These are phyloP conservation scores for Earliella scabrosa DNA, from an alignment of 1,284 basidiomycete species.

Conservation along the genomic window DNA sequence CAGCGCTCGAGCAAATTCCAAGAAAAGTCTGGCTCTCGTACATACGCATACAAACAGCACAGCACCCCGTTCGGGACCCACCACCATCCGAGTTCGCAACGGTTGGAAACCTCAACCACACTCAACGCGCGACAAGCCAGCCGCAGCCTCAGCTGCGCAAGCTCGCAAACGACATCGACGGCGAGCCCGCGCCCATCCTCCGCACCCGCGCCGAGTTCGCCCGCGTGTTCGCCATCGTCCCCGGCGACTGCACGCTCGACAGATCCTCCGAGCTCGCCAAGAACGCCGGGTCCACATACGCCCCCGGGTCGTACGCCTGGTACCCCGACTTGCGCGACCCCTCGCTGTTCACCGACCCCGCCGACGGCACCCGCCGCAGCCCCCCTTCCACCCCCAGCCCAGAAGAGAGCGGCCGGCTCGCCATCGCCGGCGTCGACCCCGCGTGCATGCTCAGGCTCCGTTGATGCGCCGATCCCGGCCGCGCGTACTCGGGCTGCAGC, in stretches of 20 bases:
- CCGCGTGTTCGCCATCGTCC: slow-evolving; percentile 33
- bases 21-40: neutral
- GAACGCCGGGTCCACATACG: slow-evolving; percentile 37
- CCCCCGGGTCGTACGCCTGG: slow-evolving; percentile 31
- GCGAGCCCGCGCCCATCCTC: slow-evolving; percentile 20
- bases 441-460: slow-evolving; percentile 37
- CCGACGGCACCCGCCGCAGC: slow-evolving; percentile 32
- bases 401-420: slow-evolving; percentile 30
- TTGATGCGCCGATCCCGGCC: slow-evolving; percentile 23
- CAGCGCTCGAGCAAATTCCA: neutral
- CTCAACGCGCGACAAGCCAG: too few relatives aligned
- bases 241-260: slow-evolving; percentile 27
- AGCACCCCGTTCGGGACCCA: too few relatives aligned
- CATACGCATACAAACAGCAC: slow-evolving; percentile 4
- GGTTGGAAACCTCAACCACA: too few relatives aligned
- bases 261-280: slow-evolving; percentile 37
- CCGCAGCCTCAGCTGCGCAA: slow-evolving; percentile 13
- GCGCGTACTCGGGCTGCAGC: slow-evolving; percentile 20
- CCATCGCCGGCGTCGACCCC: slow-evolving; percentile 33
- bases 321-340: slow-evolving; percentile 31
- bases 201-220: slow-evolving; percentile 25
- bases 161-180: slow-evolving; percentile 29
- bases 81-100: too few relatives aligned
- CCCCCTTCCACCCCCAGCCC: slow-evolving; percentile 17
- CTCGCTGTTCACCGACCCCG: slow-evolving; percentile 31